These are phyloP conservation scores for Pseudogymnoascus sp. DNA, from an alignment of 2,329 filamentous ascomycete species.

Conservation along the genomic window DNA sequence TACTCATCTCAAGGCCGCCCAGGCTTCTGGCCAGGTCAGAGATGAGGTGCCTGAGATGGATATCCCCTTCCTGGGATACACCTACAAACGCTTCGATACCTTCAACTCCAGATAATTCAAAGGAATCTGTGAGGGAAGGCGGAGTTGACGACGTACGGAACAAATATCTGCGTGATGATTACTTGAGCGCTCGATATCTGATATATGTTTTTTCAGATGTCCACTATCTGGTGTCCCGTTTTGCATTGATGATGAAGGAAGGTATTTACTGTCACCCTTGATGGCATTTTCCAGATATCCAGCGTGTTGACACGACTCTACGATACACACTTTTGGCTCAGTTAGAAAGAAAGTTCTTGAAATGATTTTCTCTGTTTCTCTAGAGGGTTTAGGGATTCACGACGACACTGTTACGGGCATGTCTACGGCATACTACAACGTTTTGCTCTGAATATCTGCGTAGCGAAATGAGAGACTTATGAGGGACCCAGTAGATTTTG, in stretches of 20 bases:
- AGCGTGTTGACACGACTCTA: constrained; percentile 9
- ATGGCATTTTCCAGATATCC: constrained; percentile 8
- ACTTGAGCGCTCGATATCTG: constrained; percentile 5
- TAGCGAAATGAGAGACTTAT: constrained; percentile 7
- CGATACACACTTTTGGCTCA: constrained; percentile 5
- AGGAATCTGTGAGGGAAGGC: background rate
- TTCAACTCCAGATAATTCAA: background rate
- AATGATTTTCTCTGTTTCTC: constrained; percentile 1
- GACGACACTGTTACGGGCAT: background rate
- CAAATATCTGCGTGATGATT: constrained; percentile 5
- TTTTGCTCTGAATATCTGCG: constrained; percentile 4
- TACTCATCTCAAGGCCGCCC: constrained; percentile 68
- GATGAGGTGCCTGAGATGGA: constrained; percentile 91
- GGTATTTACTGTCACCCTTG: background rate
- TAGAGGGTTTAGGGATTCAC: constrained; percentile 7
- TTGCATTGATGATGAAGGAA: constrained; percentile 6
- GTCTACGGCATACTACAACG: background rate
- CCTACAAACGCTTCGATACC: constrained; percentile 88
- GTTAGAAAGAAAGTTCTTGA: constrained; percentile 7
- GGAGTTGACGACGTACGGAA: constrained; percentile 7
- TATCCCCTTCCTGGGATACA: constrained; percentile 91
- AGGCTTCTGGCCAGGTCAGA: constrained; percentile 53
- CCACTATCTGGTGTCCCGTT: constrained; percentile 8
- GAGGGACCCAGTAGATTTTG: background rate
- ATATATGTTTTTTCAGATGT: constrained; percentile 10